Evolutionary conservation across 495 filamentous ascomycete genomes (phyloP).

Genomic region (Neurospora tetraspora): DNA sequence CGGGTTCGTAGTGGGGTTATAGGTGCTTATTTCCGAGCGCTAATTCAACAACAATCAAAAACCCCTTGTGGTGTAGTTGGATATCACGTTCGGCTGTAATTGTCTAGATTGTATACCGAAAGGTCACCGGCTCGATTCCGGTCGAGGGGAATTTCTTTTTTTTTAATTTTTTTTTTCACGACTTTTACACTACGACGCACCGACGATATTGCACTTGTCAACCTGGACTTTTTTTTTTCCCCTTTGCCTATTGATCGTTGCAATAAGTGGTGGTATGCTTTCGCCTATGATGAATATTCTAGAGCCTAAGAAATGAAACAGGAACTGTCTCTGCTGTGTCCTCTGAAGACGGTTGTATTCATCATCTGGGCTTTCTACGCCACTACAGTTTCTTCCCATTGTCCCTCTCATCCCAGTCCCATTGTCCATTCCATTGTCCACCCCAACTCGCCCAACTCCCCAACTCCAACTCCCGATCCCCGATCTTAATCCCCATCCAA

Average conservation of each 20-base stretch:
- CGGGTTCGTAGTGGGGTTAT: background rate
- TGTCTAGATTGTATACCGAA: background rate
- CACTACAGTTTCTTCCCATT: too few relatives aligned
- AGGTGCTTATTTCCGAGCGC: rapidly evolving
- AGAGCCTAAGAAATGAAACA: too few relatives aligned
- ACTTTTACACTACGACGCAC: too few relatives aligned
- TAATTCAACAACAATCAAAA: background rate
- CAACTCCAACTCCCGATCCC: background rate
- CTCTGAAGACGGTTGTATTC: too few relatives aligned
- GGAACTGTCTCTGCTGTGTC: too few relatives aligned
- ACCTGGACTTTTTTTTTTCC: background rate
- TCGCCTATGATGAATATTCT: too few relatives aligned
- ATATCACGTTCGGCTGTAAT: background rate
- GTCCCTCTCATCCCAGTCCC: background rate
- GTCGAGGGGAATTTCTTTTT: background rate
- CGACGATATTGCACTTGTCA: too few relatives aligned
- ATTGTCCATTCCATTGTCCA: background rate
- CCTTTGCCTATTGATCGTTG: too few relatives aligned
- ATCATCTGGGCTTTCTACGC: too few relatives aligned
- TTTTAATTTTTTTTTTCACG: background rate
- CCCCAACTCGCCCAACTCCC: background rate
- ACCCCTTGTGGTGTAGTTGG: background rate
- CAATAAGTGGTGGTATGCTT: too few relatives aligned
- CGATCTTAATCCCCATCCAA: background rate
- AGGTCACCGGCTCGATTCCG: background rate